A percentile compares a stretch with the other conserved stretches of the same genome.
phyloP scores from a whole-genome alignment of 257 asterid species.

The Gentiana macrophylla region DNA sequence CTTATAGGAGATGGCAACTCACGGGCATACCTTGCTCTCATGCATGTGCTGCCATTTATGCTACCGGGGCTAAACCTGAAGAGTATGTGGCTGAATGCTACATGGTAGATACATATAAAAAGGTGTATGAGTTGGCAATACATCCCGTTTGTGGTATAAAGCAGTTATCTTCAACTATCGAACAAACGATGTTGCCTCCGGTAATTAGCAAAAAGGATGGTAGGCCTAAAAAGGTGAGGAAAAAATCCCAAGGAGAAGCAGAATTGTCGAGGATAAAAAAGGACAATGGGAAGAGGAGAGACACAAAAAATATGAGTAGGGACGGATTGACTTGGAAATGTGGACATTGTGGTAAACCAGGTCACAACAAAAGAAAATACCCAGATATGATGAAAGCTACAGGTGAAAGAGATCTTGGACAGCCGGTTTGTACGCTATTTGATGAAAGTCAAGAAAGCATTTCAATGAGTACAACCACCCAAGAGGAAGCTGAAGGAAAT shows the following conservation, averaged over 20 bases:
- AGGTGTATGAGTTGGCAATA: not conserved
- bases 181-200: not conserved
- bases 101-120: not conserved
- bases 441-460: no score
- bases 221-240: not conserved
- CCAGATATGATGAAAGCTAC: no score
- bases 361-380: no score
- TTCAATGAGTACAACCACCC: no score
- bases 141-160: not conserved
- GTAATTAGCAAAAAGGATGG: not conserved
- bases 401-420: no score
- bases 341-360: no score
- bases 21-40: conserved; percentile 2
- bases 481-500: no score
- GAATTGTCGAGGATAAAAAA: not conserved
- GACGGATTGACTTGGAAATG: not conserved
- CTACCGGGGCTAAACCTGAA: not conserved
- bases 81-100: not conserved
- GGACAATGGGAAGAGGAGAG: not conserved
- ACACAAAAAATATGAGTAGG: not conserved
- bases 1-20: conserved; percentile 8
- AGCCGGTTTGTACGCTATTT: no score
- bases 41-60: not conserved
- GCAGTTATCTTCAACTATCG: not conserved
- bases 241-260: not conserved